A percentile compares a stretch with the other conserved stretches of the same genome.
Conservation (phyloP, 495 filamentous ascomycete genomes). For the Jackrogersella minutella region DNA sequence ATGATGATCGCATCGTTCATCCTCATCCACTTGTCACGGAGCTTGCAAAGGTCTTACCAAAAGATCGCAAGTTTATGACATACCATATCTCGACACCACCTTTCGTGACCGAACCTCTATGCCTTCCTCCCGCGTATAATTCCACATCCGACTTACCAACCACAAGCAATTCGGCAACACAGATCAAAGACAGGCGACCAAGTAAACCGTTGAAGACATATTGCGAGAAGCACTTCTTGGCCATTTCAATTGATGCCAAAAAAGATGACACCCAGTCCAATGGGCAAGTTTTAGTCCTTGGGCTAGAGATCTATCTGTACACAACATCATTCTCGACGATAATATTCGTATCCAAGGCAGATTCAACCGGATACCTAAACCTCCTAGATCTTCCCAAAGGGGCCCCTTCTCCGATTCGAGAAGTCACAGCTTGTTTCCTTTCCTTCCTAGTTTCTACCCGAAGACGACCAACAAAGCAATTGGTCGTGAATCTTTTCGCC, state of each 20-base stretch:
- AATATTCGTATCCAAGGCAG: conserved; percentile 95
- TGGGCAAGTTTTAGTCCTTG: conserved; percentile 54
- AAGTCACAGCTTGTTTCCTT: conserved; percentile 78
- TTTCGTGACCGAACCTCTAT: conserved; percentile 73
- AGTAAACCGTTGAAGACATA: conserved; percentile 66
- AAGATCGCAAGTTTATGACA: conserved; percentile 71
- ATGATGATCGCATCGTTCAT: conserved; percentile 35
- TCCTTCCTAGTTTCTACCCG: conserved; percentile 72
- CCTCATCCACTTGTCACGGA: conserved; percentile 50
- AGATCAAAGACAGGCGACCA: conserved; percentile 27
- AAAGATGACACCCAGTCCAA: conserved; percentile 6
- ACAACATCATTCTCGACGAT: conserved; percentile 81
- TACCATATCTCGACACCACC: conserved; percentile 92
- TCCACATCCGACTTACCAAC: neutral
- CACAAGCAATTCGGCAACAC: neutral
- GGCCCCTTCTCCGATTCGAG: conserved; percentile 74
- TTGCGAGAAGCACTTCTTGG: conserved; percentile 87
- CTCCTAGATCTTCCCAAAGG: conserved; percentile 66
- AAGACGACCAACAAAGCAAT: conserved; percentile 70
- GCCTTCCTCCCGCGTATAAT: conserved; percentile 72
- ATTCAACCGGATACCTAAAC: conserved; percentile 89
- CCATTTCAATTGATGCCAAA: conserved; percentile 65
- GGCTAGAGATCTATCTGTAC: conserved; percentile 70
- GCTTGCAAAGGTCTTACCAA: conserved; percentile 76
- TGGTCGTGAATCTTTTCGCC: conserved; percentile 91